phyloP scores from a whole-genome alignment of 768 basidiomycete species.

The Rhizopogon vinicolor region DNA sequence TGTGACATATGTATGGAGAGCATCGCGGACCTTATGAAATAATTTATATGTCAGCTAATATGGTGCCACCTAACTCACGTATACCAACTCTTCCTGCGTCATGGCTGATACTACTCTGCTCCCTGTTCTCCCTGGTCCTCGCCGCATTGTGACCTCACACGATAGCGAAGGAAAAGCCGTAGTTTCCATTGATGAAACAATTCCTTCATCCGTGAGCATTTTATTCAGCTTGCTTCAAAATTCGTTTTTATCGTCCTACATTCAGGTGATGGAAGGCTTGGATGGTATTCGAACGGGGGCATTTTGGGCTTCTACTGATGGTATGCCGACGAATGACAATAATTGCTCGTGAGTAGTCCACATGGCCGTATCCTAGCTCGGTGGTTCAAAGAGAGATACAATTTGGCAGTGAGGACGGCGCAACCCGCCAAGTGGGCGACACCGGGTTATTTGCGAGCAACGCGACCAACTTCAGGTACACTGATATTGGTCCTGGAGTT shows the following conservation, averaged over 20 bases:
- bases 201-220: conserved; percentile 20
- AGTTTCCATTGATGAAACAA: conserved; percentile 32
- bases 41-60: no score
- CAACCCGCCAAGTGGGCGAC: conserved; percentile 35
- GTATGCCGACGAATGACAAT: conserved; percentile 51
- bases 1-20: no score
- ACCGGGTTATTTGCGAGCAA: conserved; percentile 36
- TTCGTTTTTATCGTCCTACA: neutral
- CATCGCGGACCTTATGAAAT: no score
- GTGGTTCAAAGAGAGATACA: neutral
- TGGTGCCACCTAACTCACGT: no score
- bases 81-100: neutral
- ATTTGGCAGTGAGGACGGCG: conserved; percentile 45
- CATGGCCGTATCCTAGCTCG: neutral
- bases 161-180: conserved; percentile 35
- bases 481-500: conserved; percentile 51
- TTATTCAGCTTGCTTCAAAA: conserved; percentile 18
- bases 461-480: conserved; percentile 47
- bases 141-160: conserved; percentile 51
- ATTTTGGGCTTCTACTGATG: conserved; percentile 48
- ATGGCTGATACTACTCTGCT: conserved; percentile 3
- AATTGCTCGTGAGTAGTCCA: conserved; percentile 34
- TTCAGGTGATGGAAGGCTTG: neutral
- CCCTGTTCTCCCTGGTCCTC: conserved; percentile 32
- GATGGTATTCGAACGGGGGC: conserved; percentile 14